Evolutionary conservation across 345 rosid species (phyloP).

Genomic region (Salix brachista): DNA sequence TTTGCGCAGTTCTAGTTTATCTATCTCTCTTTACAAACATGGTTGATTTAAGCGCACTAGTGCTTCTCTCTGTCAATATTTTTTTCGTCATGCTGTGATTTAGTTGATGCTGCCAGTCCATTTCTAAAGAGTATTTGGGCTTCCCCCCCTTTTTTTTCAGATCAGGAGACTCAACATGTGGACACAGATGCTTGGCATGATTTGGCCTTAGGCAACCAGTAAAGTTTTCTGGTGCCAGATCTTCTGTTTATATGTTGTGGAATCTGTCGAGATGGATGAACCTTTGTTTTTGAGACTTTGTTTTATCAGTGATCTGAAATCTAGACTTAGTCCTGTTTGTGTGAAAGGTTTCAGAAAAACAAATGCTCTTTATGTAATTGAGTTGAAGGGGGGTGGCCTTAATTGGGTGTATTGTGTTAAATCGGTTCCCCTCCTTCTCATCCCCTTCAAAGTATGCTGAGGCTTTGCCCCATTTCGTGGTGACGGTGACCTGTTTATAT

Average conservation of each 20-base stretch:
- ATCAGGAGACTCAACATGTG: slow-evolving; percentile 63
- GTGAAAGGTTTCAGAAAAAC: not conserved
- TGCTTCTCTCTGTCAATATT: not conserved
- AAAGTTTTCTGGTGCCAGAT: slow-evolving; percentile 7
- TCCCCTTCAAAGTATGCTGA: not conserved
- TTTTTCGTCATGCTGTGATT: not conserved
- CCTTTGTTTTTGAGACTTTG: not conserved
- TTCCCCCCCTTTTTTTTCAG: slow-evolving; percentile 35
- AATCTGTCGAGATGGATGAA: not conserved
- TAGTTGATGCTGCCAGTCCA: not conserved
- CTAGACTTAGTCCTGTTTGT: not conserved
- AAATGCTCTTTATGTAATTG: not conserved
- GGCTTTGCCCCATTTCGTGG: not conserved
- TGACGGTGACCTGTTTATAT: too few relatives aligned
- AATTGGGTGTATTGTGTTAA: not conserved
- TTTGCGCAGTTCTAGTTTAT: not conserved
- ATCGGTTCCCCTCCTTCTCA: not conserved
- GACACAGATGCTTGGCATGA: slow-evolving; percentile 79
- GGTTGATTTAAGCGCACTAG: not conserved
- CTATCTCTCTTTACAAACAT: not conserved
- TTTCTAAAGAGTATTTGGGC: not conserved
- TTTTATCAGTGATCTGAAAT: not conserved
- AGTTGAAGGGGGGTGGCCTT: not conserved
- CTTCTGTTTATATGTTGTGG: not conserved
- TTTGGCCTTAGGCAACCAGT: slow-evolving; percentile 65